A percentile compares a stretch with the other conserved stretches of the same genome.
These are phyloP conservation scores for Aureobasidium sp. DNA, from an alignment of 2,329 filamentous ascomycete genomes.

Conservation along the genomic window DNA sequence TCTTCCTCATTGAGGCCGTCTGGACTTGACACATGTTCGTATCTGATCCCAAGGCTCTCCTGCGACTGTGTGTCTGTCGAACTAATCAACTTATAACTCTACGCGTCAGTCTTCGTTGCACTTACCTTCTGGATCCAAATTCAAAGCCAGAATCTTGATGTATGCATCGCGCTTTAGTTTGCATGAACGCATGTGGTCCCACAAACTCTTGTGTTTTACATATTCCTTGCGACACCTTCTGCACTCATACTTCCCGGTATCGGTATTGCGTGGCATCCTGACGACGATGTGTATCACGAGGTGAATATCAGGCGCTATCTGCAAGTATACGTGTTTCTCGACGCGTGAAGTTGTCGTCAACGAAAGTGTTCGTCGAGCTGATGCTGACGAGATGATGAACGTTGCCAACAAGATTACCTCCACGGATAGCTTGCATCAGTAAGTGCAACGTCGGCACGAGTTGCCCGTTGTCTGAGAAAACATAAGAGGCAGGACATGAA, in stretches of 20 bases:
- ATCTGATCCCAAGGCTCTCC: not conserved
- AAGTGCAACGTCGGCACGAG: not conserved
- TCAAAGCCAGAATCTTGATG: not conserved
- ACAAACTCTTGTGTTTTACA: not conserved
- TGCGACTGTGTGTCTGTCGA: not conserved
- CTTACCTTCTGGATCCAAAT: not conserved
- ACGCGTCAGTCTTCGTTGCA: not conserved
- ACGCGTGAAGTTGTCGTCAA: not conserved
- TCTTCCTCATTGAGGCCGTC: not conserved
- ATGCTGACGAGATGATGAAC: not conserved
- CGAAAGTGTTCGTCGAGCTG: not conserved
- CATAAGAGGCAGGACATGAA: not conserved
- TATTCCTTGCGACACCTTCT: too few relatives aligned
- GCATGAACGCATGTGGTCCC: not conserved
- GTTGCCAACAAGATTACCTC: not conserved
- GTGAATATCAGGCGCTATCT: not conserved
- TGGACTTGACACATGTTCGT: not conserved
- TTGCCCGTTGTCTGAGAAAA: not conserved
- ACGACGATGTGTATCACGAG: too few relatives aligned
- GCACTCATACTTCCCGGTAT: too few relatives aligned
- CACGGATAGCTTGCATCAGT: not conserved
- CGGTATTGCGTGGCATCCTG: too few relatives aligned
- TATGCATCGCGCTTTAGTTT: not conserved
- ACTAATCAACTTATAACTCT: too few relatives aligned
- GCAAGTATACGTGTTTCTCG: not conserved